Evolutionary conservation across 116 monocot genomes (phyloP).

Genomic region (Posidonia oceanica): DNA sequence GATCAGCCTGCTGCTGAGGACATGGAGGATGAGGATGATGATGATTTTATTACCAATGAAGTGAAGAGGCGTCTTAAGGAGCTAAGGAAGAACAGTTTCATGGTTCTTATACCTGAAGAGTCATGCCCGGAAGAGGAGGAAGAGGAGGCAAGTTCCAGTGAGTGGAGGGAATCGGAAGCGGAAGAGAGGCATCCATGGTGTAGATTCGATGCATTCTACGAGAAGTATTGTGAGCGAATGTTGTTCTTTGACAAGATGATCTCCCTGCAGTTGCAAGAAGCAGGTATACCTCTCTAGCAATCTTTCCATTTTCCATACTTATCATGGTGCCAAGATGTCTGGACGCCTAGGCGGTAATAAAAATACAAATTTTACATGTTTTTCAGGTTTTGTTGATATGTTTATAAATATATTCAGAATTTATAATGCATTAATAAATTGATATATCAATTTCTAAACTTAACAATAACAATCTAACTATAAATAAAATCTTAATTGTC

Average conservation of each 20-base stretch:
- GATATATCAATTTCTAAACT: too few species aligned
- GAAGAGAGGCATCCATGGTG: conserved; percentile 36
- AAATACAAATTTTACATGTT: too few species aligned
- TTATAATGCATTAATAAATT: too few species aligned
- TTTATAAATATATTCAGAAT: too few species aligned
- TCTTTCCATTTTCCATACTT: too few species aligned
- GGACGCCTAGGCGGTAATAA: too few species aligned
- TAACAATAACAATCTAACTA: too few species aligned
- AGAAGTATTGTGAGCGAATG: conserved; percentile 76
- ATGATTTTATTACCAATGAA: conserved; percentile 90
- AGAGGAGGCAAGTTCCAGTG: conserved; percentile 52
- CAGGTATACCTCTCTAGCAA: conserved; percentile 28
- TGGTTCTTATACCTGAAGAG: conserved; percentile 91
- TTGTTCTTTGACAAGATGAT: conserved; percentile 74
- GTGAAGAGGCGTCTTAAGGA: conserved; percentile 87
- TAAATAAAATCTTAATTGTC: too few species aligned
- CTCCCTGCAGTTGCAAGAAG: conserved; percentile 39
- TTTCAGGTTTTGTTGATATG: too few species aligned
- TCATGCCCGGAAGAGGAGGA: conserved; percentile 46
- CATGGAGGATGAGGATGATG: conserved; percentile 60
- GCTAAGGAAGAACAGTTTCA: conserved; percentile 89
- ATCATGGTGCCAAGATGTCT: too few species aligned
- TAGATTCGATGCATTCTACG: conserved; percentile 63
- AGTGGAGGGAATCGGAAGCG: conserved; percentile 55
- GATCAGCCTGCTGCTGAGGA: conserved; percentile 1